A percentile compares a stretch with the other conserved stretches of the same genome.
Conservation (phyloP, 108 stramenopile genomes). For the Halocafeteria seosinensis region DNA sequence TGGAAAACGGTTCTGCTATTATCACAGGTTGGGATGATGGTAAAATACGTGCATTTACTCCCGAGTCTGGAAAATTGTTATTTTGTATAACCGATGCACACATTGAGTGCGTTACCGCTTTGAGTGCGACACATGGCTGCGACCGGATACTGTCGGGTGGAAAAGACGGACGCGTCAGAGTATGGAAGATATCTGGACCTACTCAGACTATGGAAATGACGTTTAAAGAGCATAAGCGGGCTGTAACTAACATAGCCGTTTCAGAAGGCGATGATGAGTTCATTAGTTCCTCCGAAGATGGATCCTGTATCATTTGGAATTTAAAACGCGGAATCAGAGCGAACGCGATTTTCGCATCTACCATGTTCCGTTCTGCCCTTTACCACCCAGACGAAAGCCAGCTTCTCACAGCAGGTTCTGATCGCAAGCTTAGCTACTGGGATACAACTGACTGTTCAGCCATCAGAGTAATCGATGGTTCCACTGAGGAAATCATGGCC, state of each 20-base stretch:
- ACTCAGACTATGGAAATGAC: constrained; percentile 57
- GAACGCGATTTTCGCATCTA: constrained; percentile 58
- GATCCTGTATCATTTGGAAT: constrained; percentile 70
- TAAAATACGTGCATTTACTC: constrained; percentile 65
- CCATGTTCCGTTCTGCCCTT: constrained; percentile 45
- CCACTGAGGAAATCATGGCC: constrained; percentile 38
- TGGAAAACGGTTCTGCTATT: constrained; percentile 43
- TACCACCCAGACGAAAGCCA: constrained; percentile 72
- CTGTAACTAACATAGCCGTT: constrained; percentile 47
- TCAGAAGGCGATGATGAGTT: constrained; percentile 44
- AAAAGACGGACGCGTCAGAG: constrained; percentile 55
- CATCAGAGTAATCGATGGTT: constrained; percentile 54
- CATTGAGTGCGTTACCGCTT: constrained; percentile 48
- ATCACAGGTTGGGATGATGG: constrained; percentile 67
- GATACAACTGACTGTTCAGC: constrained; percentile 57
- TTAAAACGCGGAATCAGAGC: constrained; percentile 38
- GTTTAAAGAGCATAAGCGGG: constrained; percentile 63
- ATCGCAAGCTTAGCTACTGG: constrained; percentile 68
- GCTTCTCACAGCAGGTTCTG: constrained; percentile 57
- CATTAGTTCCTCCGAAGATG: constrained; percentile 57
- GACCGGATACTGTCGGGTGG: constrained; percentile 48
- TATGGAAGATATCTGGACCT: constrained; percentile 52
- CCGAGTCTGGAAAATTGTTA: constrained; percentile 58
- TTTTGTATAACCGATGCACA: constrained; percentile 63
- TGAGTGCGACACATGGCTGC: constrained; percentile 39